Evolutionary conservation across 805 yeast species (phyloP).

Genomic region (Candida ulmi): DNA sequence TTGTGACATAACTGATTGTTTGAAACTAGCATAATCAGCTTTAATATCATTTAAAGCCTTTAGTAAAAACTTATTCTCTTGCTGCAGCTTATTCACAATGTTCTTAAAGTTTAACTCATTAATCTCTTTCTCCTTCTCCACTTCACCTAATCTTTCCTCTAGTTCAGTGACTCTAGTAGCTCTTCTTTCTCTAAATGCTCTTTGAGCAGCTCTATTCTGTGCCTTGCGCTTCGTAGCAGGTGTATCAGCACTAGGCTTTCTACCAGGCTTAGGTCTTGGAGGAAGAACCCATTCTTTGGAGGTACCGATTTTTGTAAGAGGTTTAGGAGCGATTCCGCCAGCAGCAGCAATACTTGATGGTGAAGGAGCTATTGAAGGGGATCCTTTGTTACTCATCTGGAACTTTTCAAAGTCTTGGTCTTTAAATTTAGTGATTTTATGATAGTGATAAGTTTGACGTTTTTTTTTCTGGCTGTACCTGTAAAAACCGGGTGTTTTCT

Average conservation of each 20-base stretch:
- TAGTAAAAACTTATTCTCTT: conserved; percentile 30
- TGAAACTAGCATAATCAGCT: conserved; percentile 18
- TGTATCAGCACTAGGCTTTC: conserved; percentile 60
- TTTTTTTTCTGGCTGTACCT: not conserved
- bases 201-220: conserved; percentile 89
- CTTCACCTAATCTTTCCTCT: conserved; percentile 60
- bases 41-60: conserved; percentile 26
- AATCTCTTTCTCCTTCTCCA: conserved; percentile 60
- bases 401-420: not conserved
- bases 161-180: conserved; percentile 78
- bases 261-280: conserved; percentile 71
- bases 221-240: conserved; percentile 86
- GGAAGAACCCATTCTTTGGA: conserved; percentile 77
- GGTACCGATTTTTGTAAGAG: conserved; percentile 46
- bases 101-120: conserved; percentile 35
- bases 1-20: conserved; percentile 7
- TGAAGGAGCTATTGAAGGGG: conserved; percentile 20
- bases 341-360: conserved; percentile 5
- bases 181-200: conserved; percentile 84
- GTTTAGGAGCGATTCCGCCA: conserved; percentile 8
- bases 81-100: conserved; percentile 16
- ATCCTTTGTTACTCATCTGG: conserved; percentile 7
- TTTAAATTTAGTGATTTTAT: no score
- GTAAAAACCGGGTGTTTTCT: not conserved
- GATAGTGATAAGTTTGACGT: not conserved